phyloP scores from a whole-genome alignment of 2,329 filamentous ascomycete species.

The Calonectria montana region DNA sequence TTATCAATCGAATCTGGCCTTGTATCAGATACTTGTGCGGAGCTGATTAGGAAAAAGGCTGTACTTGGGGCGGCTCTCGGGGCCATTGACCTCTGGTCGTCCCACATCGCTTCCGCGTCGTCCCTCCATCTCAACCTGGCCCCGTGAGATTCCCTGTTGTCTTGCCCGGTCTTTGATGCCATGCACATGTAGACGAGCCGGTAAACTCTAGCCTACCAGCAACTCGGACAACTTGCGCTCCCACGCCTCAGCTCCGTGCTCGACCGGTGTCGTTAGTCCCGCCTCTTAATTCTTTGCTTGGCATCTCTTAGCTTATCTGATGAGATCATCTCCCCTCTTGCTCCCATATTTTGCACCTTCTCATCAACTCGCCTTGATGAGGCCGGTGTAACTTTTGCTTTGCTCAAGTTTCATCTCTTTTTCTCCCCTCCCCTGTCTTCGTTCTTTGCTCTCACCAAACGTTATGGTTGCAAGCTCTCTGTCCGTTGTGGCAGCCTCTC shows the following conservation, averaged over 20 bases:
- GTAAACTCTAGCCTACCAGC: neutral
- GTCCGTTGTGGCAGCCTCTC: slow-evolving; percentile 27
- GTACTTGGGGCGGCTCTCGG: neutral
- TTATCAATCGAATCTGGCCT: slow-evolving; percentile 16
- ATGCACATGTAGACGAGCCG: neutral
- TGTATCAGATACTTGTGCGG: slow-evolving; percentile 12
- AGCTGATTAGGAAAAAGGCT: neutral
- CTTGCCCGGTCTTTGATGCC: neutral
- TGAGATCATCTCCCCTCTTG: slow-evolving; percentile 15
- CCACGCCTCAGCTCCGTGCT: neutral
- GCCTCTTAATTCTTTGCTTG: slow-evolving; percentile 11
- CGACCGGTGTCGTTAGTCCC: neutral
- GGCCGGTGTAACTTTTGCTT: slow-evolving; percentile 5
- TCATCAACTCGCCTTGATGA: slow-evolving; percentile 16
- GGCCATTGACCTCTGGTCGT: slow-evolving; percentile 7
- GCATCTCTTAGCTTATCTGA: slow-evolving; percentile 22
- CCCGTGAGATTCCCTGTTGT: neutral
- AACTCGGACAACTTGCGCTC: slow-evolving; percentile 5
- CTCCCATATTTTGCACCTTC: slow-evolving; percentile 1
- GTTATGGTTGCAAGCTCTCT: slow-evolving; percentile 33
- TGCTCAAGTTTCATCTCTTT: neutral
- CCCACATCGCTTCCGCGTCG: slow-evolving; percentile 7
- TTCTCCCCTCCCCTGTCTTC: neutral
- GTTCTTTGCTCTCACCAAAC: neutral
- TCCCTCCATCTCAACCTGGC: slow-evolving; percentile 2